Conservation (phyloP, 495 filamentous ascomycete genomes). For the Aspergillus saccharolyticus region DNA sequence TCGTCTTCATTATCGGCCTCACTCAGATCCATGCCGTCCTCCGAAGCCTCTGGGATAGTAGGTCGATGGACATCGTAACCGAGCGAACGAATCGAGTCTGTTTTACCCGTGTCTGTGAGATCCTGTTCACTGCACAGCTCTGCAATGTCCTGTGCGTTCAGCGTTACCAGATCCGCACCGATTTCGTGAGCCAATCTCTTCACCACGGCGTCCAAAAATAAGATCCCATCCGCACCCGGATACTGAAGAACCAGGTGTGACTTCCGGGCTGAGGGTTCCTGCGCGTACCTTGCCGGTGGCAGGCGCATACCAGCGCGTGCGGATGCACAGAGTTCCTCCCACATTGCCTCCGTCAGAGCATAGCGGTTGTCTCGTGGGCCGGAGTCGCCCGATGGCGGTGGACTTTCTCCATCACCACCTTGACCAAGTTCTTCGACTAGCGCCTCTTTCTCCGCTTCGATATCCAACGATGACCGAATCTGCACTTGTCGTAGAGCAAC, state of each 20-base stretch:
- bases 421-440: constrained; percentile 9
- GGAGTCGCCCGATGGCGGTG: constrained; percentile 13
- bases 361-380: constrained; percentile 27
- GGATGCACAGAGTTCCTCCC: constrained; percentile 39
- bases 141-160: constrained; percentile 77
- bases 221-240: constrained; percentile 52
- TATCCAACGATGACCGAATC: constrained; percentile 19
- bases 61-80: constrained; percentile 58
- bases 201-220: constrained; percentile 55
- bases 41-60: constrained; percentile 22
- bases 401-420: constrained; percentile 23
- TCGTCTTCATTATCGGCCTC: constrained; percentile 39
- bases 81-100: constrained; percentile 48
- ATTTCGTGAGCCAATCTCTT: constrained; percentile 53
- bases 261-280: constrained; percentile 51
- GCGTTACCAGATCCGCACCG: constrained; percentile 67
- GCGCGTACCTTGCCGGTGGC: constrained; percentile 37
- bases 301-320: constrained; percentile 38
- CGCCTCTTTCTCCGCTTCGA: constrained; percentile 9
- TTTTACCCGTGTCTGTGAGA: constrained; percentile 34
- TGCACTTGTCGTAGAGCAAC: constrained; percentile 25
- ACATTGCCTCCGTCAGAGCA: constrained; percentile 31
- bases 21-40: constrained; percentile 31
- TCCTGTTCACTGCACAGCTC: constrained; percentile 73
- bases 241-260: constrained; percentile 63